These are phyloP conservation scores for Ustilaginoidea virens DNA, from an alignment of 2,329 filamentous ascomycete species.

Conservation along the genomic window DNA sequence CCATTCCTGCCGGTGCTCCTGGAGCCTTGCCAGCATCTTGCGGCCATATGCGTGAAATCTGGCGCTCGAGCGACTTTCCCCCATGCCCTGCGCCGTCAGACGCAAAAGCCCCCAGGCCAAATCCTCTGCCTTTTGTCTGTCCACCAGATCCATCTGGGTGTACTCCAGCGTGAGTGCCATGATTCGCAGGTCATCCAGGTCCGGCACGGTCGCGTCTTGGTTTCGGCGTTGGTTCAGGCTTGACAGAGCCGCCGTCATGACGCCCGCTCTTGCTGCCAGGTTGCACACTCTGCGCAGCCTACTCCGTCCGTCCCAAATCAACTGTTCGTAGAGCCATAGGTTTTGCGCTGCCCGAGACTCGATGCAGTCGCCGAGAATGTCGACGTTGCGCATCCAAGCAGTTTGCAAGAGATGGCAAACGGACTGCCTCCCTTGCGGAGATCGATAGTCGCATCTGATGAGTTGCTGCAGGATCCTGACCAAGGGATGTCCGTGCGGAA, in stretches of 20 bases:
- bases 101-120: conserved; percentile 15
- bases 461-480: conserved; percentile 18
- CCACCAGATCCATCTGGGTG: conserved; percentile 22
- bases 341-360: conserved; percentile 13
- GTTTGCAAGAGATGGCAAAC: conserved; percentile 18
- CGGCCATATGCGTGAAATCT: conserved; percentile 23
- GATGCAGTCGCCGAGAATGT: conserved; percentile 17
- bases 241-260: conserved; percentile 17
- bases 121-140: conserved; percentile 15
- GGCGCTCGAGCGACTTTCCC: conserved; percentile 12
- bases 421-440: conserved; percentile 15
- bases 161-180: conserved; percentile 20
- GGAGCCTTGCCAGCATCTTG: conserved; percentile 21
- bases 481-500: conserved; percentile 18
- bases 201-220: conserved; percentile 4
- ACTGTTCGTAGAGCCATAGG: conserved; percentile 22
- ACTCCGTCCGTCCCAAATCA: conserved; percentile 23
- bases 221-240: conserved; percentile 9
- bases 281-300: conserved; percentile 17
- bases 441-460: conserved; percentile 15
- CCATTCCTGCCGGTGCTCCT: conserved; percentile 17
- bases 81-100: conserved; percentile 10
- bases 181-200: conserved; percentile 14
- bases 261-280: conserved; percentile 11
- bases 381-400: conserved; percentile 22